A percentile compares a stretch with the other conserved stretches of the same genome.
Evolutionary conservation across 371 early-diverging fungal species (phyloP).

Genomic region (Parasitella parasitica): DNA sequence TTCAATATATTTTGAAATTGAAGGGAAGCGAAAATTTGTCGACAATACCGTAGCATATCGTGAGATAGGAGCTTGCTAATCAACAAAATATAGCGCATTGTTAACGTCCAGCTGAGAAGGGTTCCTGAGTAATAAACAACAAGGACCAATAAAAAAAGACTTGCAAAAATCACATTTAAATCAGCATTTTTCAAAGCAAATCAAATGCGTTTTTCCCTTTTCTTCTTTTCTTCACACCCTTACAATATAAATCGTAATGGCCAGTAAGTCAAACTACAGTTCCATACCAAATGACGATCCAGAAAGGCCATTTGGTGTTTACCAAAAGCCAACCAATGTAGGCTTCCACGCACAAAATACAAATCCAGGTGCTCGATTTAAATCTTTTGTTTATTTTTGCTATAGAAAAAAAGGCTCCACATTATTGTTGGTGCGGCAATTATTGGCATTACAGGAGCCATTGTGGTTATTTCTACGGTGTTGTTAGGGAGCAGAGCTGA

Average conservation of each 20-base stretch:
- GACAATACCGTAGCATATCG: too few relatives aligned
- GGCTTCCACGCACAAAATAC: not conserved
- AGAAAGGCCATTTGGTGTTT: slow-evolving; percentile 5
- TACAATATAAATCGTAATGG: not conserved
- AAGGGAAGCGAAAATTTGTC: too few relatives aligned
- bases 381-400: too few relatives aligned
- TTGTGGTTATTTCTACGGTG: slow-evolving; percentile 10
- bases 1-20: too few relatives aligned
- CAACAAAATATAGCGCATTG: not conserved
- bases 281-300: slow-evolving; percentile 14
- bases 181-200: not conserved
- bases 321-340: slow-evolving; percentile 2
- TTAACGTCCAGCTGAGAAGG: not conserved
- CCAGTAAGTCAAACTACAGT: slow-evolving; percentile 14
- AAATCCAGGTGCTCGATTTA: not conserved
- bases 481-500: slow-evolving; percentile 7
- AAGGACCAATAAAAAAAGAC: not conserved
- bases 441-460: slow-evolving; percentile 10
- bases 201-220: not conserved
- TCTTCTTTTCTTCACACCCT: not conserved
- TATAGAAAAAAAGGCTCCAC: slow-evolving; percentile 15
- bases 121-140: not conserved
- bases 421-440: slow-evolving; percentile 16
- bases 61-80: too few relatives aligned
- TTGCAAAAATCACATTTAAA: not conserved